Conservation (phyloP, 306 rosid genomes). For the Cucumis melo region DNA sequence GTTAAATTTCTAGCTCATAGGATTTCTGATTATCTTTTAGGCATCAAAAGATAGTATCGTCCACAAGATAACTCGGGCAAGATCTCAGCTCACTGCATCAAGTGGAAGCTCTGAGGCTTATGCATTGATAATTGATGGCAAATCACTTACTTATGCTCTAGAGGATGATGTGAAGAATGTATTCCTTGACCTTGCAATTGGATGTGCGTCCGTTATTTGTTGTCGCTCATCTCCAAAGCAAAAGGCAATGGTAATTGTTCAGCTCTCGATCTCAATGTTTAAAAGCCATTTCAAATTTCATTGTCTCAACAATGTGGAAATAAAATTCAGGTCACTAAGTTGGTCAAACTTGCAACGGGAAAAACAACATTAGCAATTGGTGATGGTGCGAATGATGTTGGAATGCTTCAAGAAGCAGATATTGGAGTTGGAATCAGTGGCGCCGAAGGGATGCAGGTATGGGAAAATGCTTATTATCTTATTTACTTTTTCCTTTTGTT, state of each 20-base stretch:
- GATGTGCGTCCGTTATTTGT: slow-evolving; percentile 87
- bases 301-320: not conserved
- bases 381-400: slow-evolving; percentile 98
- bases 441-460: slow-evolving; percentile 98
- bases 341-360: slow-evolving; percentile 76
- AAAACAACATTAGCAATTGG: slow-evolving; percentile 93
- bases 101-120: slow-evolving; percentile 47
- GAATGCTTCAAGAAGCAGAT: slow-evolving; percentile 99
- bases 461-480: not conserved
- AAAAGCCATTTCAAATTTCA: not conserved
- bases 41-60: slow-evolving; percentile 49
- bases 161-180: slow-evolving; percentile 49
- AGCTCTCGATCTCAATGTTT: not conserved
- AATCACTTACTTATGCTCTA: slow-evolving; percentile 80
- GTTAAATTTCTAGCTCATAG: slow-evolving; percentile 5
- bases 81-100: slow-evolving; percentile 39
- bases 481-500: not conserved
- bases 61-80: slow-evolving; percentile 49
- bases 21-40: slow-evolving; percentile 27
- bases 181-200: slow-evolving; percentile 64
- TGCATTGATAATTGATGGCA: slow-evolving; percentile 92
- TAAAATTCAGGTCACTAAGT: slow-evolving; percentile 66
- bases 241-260: slow-evolving; percentile 67
- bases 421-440: slow-evolving; percentile 97
- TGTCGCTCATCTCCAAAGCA: slow-evolving; percentile 97